Evolutionary conservation across 2,329 filamentous ascomycete genomes (phyloP).

Genomic region (Hortaea sp.): DNA sequence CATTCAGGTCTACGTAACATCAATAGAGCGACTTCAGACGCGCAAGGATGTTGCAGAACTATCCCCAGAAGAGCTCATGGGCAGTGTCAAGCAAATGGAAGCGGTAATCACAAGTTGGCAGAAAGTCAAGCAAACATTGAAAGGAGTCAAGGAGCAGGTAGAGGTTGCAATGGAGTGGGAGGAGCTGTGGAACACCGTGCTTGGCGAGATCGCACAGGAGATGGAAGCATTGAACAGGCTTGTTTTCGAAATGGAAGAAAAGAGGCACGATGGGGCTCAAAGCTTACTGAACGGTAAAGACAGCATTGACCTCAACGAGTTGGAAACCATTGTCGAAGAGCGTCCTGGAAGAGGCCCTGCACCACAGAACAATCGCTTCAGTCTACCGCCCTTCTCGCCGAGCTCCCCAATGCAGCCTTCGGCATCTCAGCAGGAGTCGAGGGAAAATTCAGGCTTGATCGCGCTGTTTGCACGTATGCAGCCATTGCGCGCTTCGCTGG

Average conservation of each 20-base stretch:
- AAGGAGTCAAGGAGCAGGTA: conserved; percentile 76
- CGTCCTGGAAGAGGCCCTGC: conserved; percentile 46
- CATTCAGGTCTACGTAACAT: conserved; percentile 82
- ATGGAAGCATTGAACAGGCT: conserved; percentile 68
- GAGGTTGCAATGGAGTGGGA: conserved; percentile 99
- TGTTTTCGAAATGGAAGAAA: conserved; percentile 97
- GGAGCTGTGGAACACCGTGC: conserved; percentile 85
- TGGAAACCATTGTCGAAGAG: conserved; percentile 90
- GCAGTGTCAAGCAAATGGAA: conserved; percentile 82
- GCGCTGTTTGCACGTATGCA: conserved; percentile 94
- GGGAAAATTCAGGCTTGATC: conserved; percentile 80
- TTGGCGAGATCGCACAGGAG: conserved; percentile 88
- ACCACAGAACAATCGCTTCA: conserved; percentile 57
- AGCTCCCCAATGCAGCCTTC: conserved; percentile 52
- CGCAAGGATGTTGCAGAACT: conserved; percentile 67
- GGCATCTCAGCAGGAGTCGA: conserved; percentile 44
- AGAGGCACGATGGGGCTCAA: conserved; percentile 70
- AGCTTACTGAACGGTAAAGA: conserved; percentile 44
- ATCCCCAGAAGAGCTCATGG: conserved; percentile 58
- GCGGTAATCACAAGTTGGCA: conserved; percentile 75
- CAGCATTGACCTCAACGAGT: conserved; percentile 68
- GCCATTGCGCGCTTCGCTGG: conserved; percentile 79
- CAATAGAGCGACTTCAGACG: conserved; percentile 83
- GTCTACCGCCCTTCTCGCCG: conserved; percentile 50
- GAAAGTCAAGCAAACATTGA: conserved; percentile 66